Evolutionary conservation across 2,329 filamentous ascomycete species (phyloP), one percentile per base, ranked within the genome.

Genomic region (Fusarium zealandicum): DNA sequence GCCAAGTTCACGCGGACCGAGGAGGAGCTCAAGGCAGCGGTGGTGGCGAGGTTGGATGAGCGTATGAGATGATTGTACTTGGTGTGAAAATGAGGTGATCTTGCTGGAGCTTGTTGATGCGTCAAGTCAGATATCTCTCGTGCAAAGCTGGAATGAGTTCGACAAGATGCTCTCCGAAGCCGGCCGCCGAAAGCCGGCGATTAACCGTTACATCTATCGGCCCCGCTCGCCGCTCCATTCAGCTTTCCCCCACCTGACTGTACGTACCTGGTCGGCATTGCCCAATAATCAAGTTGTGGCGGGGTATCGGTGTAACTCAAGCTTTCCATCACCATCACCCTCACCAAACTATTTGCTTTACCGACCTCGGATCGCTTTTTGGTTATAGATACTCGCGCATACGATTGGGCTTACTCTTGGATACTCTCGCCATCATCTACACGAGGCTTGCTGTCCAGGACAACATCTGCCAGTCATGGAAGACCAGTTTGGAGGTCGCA

Each of bases 401-500:
- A 8, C 56, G 57, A 60, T 57, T 30, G 9, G 10, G 1, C 35
- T 43, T 17, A 11, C 11, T 30, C 13, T 41, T 12, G n/a, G 2
- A 10, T 3, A 42, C 20, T 6, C 1, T 18, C 20, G 1, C 13
- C 22, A 14, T 36, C 9, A 9, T 22, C 22, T 14, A 4, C 13
- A 12, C 14, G 5, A 4, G 11, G 14, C 4, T 17, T 13, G 10
- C 3, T 37, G 9, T 8, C 36, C 16, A 11, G 27, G 4, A 2
- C 33, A 20, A 3, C 14, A 36, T n/a, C 6, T 28, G 22, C 27
- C 43, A 50, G 50, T 35, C 57, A 85, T 85, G 83, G 82, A 85
- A 17, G 83, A 86, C 60, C 83, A 86, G 65, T 86, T 85, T 61
- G 78, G 80, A 54, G 83, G 82, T 40, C 78, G 83, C 16, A 86